phyloP scores from a whole-genome alignment of 1,284 basidiomycete genomes.

The Apiotrichum porosum region DNA sequence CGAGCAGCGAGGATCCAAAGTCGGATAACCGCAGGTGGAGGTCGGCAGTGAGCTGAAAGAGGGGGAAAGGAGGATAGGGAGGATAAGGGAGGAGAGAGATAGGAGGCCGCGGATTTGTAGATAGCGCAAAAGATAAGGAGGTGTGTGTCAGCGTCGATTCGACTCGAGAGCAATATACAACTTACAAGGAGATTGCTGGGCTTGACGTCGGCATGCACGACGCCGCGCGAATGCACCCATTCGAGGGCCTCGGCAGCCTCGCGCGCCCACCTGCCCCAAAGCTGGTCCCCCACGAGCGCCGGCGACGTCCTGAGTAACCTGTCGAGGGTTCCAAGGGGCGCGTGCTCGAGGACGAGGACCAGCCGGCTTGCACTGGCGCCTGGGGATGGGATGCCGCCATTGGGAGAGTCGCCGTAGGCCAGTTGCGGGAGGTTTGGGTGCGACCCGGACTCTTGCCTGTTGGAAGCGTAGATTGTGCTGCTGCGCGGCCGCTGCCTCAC shows the following conservation, averaged over 20 bases:
- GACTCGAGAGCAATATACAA: too few relatives aligned
- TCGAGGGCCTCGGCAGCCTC: slow-evolving; percentile 46
- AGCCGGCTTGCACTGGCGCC: slow-evolving; percentile 21
- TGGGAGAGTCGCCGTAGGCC: not conserved
- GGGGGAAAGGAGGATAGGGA: not conserved
- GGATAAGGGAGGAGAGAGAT: not conserved
- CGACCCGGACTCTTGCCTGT: not conserved
- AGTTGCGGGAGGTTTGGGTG: not conserved
- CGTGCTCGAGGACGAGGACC: slow-evolving; percentile 48
- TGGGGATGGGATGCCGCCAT: not conserved
- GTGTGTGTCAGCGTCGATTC: too few relatives aligned
- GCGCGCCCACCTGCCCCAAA: slow-evolving; percentile 48
- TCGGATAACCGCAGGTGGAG: slow-evolving; percentile 50
- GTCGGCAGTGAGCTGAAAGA: slow-evolving; percentile 36
- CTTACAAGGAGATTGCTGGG: slow-evolving; percentile 43
- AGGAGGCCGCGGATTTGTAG: too few relatives aligned
- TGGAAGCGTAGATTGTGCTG: slow-evolving; percentile 8
- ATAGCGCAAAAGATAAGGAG: not conserved
- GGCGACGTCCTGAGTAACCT: slow-evolving; percentile 44
- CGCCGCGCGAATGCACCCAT: slow-evolving; percentile 49
- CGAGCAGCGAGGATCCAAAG: slow-evolving; percentile 51
- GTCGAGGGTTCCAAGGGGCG: slow-evolving; percentile 46
- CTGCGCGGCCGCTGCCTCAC: slow-evolving; percentile 5
- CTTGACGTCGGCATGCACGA: slow-evolving; percentile 53
- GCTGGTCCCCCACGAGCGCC: slow-evolving; percentile 31